Percentiles rank a stretch among this genome's conserved stretches.
Conservation (phyloP, 2,329 filamentous ascomycete species). For the Claviceps arundinis region DNA sequence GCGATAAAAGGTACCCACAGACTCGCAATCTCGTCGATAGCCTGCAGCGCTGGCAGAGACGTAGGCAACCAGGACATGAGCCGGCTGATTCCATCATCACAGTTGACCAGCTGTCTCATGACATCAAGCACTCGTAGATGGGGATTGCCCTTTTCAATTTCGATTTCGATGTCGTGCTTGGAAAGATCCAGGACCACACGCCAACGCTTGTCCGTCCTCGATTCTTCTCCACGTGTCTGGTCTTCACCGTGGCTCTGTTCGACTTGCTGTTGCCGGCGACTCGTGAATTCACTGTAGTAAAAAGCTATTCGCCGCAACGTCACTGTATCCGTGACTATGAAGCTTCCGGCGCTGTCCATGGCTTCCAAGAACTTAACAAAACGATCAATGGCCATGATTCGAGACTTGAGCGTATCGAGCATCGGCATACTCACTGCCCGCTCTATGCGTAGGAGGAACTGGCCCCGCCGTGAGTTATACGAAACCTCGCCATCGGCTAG, state of each 20-base stretch:
- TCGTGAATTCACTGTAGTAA: constrained; percentile 37
- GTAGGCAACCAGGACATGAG: constrained; percentile 41
- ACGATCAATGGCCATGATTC: constrained; percentile 54
- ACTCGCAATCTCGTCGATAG: constrained; percentile 46
- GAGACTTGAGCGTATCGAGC: constrained; percentile 42
- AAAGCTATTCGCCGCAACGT: constrained; percentile 53
- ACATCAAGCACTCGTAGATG: constrained; percentile 50
- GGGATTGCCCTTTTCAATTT: constrained; percentile 49
- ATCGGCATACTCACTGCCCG: constrained; percentile 45
- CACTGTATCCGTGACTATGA: constrained; percentile 44
- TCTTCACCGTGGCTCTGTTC: neutral
- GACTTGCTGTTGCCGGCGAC: constrained; percentile 9
- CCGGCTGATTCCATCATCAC: constrained; percentile 35
- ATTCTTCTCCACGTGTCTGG: constrained; percentile 5
- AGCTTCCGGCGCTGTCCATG: constrained; percentile 41
- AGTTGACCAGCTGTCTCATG: constrained; percentile 45
- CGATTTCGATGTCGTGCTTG: constrained; percentile 39
- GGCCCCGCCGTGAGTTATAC: constrained; percentile 45
- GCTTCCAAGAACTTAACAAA: constrained; percentile 58
- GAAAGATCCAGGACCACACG: constrained; percentile 46
- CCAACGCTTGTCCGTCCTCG: constrained; percentile 22
- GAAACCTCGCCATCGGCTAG: constrained; percentile 47
- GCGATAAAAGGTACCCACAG: constrained; percentile 31
- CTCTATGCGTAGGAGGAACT: constrained; percentile 48
- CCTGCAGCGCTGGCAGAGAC: constrained; percentile 52